Base-by-base conservation (phyloP, 192 early-diverging fungal species). In the Diversispora epigaea region DNA sequence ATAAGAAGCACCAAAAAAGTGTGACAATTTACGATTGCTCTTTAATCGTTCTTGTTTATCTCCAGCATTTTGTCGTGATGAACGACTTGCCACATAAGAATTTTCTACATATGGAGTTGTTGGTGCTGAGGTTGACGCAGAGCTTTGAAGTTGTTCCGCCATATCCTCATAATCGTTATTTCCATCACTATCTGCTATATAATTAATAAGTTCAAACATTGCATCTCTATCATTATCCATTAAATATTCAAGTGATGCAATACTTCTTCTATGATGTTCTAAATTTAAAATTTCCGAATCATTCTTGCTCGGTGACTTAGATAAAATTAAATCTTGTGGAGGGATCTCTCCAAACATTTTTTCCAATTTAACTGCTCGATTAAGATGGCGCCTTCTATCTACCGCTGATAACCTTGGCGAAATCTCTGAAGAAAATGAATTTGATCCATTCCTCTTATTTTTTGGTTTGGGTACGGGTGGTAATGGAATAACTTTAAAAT, bases 271-370 rank as follows among this genome's bases (percentile, higher is more conserved):
- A 65, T 74, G 73, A 49, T 64, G 15, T 39, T 74, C 73, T 49
- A 74, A 49, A 21, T 41, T 60, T n/a, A 56, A 72, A 19, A 10
- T 41, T 19, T 39, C 60, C 10, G 22, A 15, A 25, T 11, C 41
- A 10, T 21, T 49, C 15, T n/a, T 64, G 41, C n/a, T 7, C 6
- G 43, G 58, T 73, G 43, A 43, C 0, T 6, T 49, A 7, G 44
- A n/a, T 6, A 72, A 22, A 32, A 63, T 60, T 9, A 74, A 25
- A 55, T 74, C 44, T 32, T 74, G 73, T 54, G 81, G 78, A 7
- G 81, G 81, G 39, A 76, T 77, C 12, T 77, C 55, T 12, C 81
- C 81, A 78, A 83, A 83, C 12, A 77, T 47, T 43, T 78, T 83
- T 65, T 83, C 77, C n/a, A 83, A 39, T 56, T 83, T 83, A 15